Percentiles rank a stretch among this genome's conserved stretches.
These are phyloP conservation scores for Suillus variegatus DNA, from an alignment of 768 basidiomycete species.

Conservation along the genomic window DNA sequence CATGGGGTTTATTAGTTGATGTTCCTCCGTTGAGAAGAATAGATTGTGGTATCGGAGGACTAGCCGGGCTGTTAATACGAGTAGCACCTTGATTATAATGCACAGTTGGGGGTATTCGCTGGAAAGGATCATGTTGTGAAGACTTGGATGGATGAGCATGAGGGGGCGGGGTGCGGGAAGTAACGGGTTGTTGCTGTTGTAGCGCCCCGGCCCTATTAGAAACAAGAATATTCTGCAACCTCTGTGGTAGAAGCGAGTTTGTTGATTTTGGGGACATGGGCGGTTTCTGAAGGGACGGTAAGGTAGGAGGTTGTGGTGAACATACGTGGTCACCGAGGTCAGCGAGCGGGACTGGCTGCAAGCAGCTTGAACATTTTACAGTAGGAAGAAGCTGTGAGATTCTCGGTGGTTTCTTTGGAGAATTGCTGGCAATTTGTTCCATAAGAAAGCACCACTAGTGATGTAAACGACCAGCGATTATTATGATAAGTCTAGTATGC, in stretches of 20 bases:
- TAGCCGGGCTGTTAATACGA: background rate
- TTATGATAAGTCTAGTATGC: slow-evolving; percentile 7
- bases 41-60: slow-evolving; percentile 1
- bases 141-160: slow-evolving; percentile 15
- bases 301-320: slow-evolving; percentile 45
- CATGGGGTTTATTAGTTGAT: slow-evolving; percentile 3
- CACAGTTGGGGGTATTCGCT: slow-evolving; percentile 26
- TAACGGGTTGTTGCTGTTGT: slow-evolving; percentile 10
- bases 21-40: slow-evolving; percentile 11
- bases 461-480: slow-evolving; percentile 16
- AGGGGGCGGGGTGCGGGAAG: slow-evolving; percentile 13
- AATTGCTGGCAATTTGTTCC: slow-evolving; percentile 18
- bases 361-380: slow-evolving; percentile 85
- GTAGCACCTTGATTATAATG: slow-evolving; percentile 11
- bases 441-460: slow-evolving; percentile 17
- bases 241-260: slow-evolving; percentile 49
- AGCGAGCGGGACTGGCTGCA: slow-evolving; percentile 65
- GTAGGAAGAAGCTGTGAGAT: slow-evolving; percentile 73
- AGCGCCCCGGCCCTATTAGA: slow-evolving; percentile 20
- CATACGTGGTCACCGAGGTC: slow-evolving; percentile 83
- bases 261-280: slow-evolving; percentile 41
- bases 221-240: slow-evolving; percentile 47
- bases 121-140: slow-evolving; percentile 26
- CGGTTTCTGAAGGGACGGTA: slow-evolving; percentile 32
- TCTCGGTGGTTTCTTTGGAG: slow-evolving; percentile 22